Conservation (phyloP, 2,329 filamentous ascomycete genomes). For the Colletotrichum somersetense region DNA sequence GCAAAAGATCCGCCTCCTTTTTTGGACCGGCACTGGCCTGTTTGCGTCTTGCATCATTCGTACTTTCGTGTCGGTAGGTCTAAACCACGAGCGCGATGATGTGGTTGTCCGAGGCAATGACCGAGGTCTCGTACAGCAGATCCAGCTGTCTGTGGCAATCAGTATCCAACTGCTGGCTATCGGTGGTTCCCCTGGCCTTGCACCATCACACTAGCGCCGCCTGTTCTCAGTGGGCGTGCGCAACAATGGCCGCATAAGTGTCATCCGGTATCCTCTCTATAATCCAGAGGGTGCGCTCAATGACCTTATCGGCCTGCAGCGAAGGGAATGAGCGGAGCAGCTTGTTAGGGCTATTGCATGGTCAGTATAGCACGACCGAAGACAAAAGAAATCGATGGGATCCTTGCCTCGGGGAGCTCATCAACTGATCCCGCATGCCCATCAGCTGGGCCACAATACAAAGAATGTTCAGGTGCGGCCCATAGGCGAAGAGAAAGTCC, state of each 20-base stretch:
- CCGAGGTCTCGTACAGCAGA: neutral
- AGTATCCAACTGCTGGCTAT: neutral
- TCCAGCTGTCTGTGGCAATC: too few relatives aligned
- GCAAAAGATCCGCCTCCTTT: neutral
- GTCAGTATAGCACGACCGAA: slow-evolving; percentile 9
- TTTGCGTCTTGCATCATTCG: slow-evolving; percentile 6
- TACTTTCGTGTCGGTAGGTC: neutral
- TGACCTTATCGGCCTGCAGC: slow-evolving; percentile 85
- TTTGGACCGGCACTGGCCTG: neutral
- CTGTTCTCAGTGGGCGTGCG: slow-evolving; percentile 72
- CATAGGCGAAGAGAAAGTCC: slow-evolving; percentile 98
- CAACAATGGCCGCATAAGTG: slow-evolving; percentile 89
- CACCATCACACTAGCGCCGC: neutral
- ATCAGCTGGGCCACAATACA: slow-evolving; percentile 97
- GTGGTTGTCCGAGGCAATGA: neutral
- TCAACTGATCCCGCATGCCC: slow-evolving; percentile 84
- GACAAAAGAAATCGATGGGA: neutral
- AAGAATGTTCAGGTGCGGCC: slow-evolving; percentile 92
- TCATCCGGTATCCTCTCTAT: slow-evolving; percentile 92
- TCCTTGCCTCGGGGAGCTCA: slow-evolving; percentile 84
- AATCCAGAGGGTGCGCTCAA: slow-evolving; percentile 85
- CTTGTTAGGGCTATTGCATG: slow-evolving; percentile 82
- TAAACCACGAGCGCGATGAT: neutral
- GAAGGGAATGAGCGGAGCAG: slow-evolving; percentile 89
- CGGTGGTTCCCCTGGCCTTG: neutral